phyloP scores from a whole-genome alignment of 176 grass and related monocot species.

The Rhynchospora pubera region DNA sequence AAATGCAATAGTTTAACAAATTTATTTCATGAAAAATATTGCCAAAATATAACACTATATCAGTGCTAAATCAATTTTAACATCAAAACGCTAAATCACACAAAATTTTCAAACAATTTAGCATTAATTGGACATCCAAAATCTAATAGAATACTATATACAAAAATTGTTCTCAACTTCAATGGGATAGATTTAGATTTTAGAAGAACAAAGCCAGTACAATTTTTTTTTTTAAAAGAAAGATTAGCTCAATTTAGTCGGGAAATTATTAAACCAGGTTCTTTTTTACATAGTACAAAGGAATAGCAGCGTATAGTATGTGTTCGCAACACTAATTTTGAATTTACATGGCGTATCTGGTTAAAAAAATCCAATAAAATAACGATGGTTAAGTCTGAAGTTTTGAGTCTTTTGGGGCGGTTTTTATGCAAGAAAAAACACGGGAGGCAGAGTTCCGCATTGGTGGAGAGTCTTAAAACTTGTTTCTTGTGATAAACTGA shows the following conservation, averaged over 20 bases:
- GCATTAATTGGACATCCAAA: too few species aligned
- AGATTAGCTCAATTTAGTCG: too few species aligned
- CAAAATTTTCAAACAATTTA: too few species aligned
- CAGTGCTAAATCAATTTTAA: not conserved
- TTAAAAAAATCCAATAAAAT: not conserved
- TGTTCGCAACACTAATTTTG: not conserved
- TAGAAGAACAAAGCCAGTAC: too few species aligned
- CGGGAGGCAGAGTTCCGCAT: conserved; percentile 21
- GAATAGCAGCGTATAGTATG: too few species aligned
- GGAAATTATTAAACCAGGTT: too few species aligned
- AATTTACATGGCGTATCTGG: not conserved
- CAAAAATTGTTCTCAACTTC: too few species aligned
- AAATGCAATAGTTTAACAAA: not conserved
- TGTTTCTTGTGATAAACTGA: conserved; percentile 20
- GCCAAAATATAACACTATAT: not conserved
- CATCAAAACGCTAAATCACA: not conserved
- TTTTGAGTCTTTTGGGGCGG: conserved; percentile 30
- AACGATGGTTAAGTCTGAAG: not conserved
- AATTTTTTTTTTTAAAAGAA: too few species aligned
- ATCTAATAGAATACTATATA: too few species aligned
- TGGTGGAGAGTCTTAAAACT: conserved; percentile 1
- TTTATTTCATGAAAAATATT: not conserved
- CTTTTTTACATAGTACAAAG: too few species aligned
- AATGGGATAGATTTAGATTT: too few species aligned
- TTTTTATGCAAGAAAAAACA: conserved; percentile 11